Evolutionary conservation across 2,329 filamentous ascomycete genomes (phyloP), one percentile per base, ranked within the genome.

Genomic region (Zasmidium cellare): DNA sequence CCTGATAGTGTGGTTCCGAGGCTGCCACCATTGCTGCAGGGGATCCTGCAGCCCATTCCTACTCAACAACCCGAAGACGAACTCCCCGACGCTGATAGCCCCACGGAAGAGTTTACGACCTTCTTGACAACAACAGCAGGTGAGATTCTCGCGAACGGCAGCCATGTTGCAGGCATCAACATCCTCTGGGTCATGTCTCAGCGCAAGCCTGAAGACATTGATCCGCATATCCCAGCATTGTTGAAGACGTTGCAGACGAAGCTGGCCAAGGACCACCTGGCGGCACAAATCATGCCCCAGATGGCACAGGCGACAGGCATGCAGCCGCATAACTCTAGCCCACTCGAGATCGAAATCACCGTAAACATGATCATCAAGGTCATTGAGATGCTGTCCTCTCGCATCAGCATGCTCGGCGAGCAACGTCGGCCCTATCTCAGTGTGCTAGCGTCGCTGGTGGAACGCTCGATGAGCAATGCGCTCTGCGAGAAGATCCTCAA

Each of bases 221-320:
- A 99, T 72, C 84, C 90, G 59, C 94, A 99, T 70, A 92, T 97
- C 55, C 80, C 84, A 2, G 86, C 88, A 24, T 81, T 99, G 46
- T 96, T 99, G 89, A 97, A 96, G 74, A 91, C 91, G 0, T 83
- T 99, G 66, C 93, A 96, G 67, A 85, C 86, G 51, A 97, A 97
- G 75, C 84, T 99, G 65, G 92, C 92, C 0, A 89, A 94, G 66
- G 94, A 99, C 64, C 94, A 99, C 74, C 88, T 99, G 57, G 73
- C 91, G 80, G 73, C 89, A 67, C 91, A 89, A 66, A 82, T 84
- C 25, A 80, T 82, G 6, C 74, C 83, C 51, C 80, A 81, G 60
- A 82, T 79, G 59, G 79, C 85, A 67, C 77, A 74, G 72, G 70
- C 70, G 63, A 65, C 69, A 47, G 68, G 67, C 31, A 61, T 67